Percentiles rank a stretch among this genome's conserved stretches.
phyloP scores from a whole-genome alignment of 495 filamentous ascomycete genomes.

The Physcia stellaris region DNA sequence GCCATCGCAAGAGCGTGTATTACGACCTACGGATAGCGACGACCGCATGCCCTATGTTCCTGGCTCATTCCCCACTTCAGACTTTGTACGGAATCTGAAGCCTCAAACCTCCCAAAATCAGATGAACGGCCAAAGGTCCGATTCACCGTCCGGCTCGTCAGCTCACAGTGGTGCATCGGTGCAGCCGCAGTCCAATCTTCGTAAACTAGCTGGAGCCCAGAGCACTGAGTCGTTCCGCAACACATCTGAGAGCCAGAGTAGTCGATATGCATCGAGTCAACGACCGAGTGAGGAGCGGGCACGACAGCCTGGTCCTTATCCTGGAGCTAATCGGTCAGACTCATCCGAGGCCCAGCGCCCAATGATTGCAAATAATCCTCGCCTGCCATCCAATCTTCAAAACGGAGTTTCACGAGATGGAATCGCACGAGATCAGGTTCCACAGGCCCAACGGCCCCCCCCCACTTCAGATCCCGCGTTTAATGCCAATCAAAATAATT shows the following conservation, averaged over 20 bases:
- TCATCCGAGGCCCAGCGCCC: neutral
- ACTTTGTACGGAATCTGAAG: constrained; percentile 12
- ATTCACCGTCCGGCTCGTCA: constrained; percentile 20
- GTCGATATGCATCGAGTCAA: neutral
- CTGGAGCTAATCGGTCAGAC: neutral
- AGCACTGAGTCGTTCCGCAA: constrained; percentile 43
- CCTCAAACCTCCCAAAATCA: constrained; percentile 19
- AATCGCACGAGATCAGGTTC: neutral
- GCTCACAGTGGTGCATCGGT: neutral
- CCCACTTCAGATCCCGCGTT: neutral
- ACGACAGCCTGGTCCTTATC: constrained; percentile 11
- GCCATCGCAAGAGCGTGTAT: constrained; percentile 7
- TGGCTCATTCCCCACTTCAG: constrained; percentile 14
- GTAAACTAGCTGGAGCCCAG: constrained; percentile 30
- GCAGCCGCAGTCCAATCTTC: constrained; percentile 16
- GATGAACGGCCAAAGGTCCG: constrained; percentile 17
- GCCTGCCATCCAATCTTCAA: neutral
- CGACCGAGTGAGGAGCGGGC: constrained; percentile 13
- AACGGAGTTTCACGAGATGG: neutral
- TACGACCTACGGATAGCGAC: constrained; percentile 10
- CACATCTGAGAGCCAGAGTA: constrained; percentile 25
- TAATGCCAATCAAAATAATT: neutral
- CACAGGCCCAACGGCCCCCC: neutral
- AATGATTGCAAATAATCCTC: neutral
- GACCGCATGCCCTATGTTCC: constrained; percentile 15